A percentile compares a stretch with the other conserved stretches of the same genome.
Evolutionary conservation across 1,284 basidiomycete genomes (phyloP).

Genomic region (Ceratobasidium sp.): DNA sequence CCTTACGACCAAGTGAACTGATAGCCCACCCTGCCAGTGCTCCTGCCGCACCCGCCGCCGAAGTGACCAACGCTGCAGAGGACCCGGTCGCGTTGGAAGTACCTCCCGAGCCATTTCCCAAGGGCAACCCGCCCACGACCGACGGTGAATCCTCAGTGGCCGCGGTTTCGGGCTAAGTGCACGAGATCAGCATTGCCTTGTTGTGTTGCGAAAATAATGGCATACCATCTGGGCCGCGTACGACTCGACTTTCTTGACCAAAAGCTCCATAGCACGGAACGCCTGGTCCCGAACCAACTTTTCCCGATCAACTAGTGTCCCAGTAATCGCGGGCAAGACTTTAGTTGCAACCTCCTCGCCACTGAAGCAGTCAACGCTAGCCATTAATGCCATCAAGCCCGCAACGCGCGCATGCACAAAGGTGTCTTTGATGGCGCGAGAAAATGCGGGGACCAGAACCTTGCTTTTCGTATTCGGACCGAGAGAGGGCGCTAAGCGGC

Average conservation of each 20-base stretch:
- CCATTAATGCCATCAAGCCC: constrained; percentile 95
- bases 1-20: constrained; percentile 81
- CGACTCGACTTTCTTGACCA: constrained; percentile 81
- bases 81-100: constrained; percentile 53
- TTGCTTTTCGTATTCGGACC: constrained; percentile 91
- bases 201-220: constrained; percentile 26
- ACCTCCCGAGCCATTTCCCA: constrained; percentile 33
- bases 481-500: constrained; percentile 84
- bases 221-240: constrained; percentile 80
- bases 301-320: constrained; percentile 85
- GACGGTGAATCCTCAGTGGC: constrained; percentile 48
- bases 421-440: constrained; percentile 85
- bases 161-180: constrained; percentile 70
- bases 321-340: constrained; percentile 85
- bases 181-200: background rate
- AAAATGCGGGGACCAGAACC: constrained; percentile 94
- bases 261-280: constrained; percentile 87
- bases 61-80: constrained; percentile 70
- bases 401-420: constrained; percentile 95
- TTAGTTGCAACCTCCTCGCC: constrained; percentile 86
- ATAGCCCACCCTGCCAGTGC: constrained; percentile 95
- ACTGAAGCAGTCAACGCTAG: constrained; percentile 90
- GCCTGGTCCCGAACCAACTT: constrained; percentile 96
- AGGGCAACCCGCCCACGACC: constrained; percentile 16
- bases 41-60: constrained; percentile 87